These are phyloP conservation scores for Sugiyamaella neomexicana DNA, from an alignment of 1,139 yeast genomes.

Conservation along the genomic window DNA sequence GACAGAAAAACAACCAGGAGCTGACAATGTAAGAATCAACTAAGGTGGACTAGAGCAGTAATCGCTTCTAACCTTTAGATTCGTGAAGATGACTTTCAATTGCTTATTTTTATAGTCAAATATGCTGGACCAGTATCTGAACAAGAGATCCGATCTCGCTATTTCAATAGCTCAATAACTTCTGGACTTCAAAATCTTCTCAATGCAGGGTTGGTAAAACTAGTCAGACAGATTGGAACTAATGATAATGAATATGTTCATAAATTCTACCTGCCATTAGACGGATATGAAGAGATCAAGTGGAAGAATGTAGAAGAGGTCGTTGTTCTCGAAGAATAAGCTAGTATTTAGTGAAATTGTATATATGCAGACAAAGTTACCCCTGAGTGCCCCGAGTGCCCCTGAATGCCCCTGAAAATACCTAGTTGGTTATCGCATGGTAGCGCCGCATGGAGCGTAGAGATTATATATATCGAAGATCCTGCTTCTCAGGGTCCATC, in stretches of 20 bases:
- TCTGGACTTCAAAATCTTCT: not conserved
- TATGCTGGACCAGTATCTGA: conserved; percentile 9
- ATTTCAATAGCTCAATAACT: not conserved
- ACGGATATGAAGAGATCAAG: conserved; percentile 1
- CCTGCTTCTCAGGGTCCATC: no score
- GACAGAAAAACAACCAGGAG: conserved; percentile 1
- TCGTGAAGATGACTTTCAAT: not conserved
- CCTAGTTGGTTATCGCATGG: no score
- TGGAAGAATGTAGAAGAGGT: not conserved
- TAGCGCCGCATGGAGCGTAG: no score
- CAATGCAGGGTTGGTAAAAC: not conserved
- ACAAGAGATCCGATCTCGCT: not conserved
- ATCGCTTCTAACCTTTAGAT: not conserved
- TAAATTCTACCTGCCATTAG: conserved; percentile 2
- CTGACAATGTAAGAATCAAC: conserved; percentile 2
- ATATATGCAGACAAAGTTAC: no score
- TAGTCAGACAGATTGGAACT: not conserved
- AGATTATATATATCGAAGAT: no score
- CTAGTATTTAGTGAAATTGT: not conserved
- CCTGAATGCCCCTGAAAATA: no score
- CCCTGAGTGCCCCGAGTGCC: no score
- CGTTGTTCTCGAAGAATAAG: not conserved
- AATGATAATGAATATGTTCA: not conserved
- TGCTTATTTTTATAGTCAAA: not conserved
- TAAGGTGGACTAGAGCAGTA: not conserved